A percentile compares a stretch with the other conserved stretches of the same genome.
Conservation (phyloP, 2,329 filamentous ascomycete species). For the Colletotrichum chlorophyti region DNA sequence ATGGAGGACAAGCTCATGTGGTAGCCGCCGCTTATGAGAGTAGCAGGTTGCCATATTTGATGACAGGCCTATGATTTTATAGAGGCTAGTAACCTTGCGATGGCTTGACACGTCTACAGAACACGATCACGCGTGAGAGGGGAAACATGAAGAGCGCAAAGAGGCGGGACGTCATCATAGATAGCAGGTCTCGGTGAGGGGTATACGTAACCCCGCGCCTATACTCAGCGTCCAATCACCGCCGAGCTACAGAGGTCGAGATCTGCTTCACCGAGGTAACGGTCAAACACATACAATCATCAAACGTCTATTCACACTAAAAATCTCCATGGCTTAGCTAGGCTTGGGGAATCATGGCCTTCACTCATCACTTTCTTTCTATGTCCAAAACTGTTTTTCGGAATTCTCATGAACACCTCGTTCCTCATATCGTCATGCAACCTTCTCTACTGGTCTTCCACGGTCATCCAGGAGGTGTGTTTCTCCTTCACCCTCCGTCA, state of each 20-base stretch:
- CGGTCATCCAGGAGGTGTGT: background rate
- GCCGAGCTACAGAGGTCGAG: background rate
- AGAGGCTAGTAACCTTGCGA: too few species aligned
- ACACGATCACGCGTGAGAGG: too few species aligned
- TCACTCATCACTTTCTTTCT: background rate
- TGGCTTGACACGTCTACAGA: too few species aligned
- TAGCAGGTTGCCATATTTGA: too few species aligned
- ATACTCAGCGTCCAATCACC: background rate
- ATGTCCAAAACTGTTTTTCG: conserved; percentile 1
- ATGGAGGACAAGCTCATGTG: conserved; percentile 42
- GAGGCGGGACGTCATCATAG: background rate
- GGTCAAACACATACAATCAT: background rate
- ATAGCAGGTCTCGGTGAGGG: background rate
- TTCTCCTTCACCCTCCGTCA: background rate
- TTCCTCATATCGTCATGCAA: background rate
- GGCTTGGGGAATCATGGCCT: background rate
- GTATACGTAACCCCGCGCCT: background rate
- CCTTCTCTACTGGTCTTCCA: too few species aligned
- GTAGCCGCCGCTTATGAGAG: conserved; percentile 31
- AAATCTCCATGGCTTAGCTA: background rate
- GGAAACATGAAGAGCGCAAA: background rate
- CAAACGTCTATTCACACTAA: background rate
- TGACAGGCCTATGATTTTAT: too few species aligned
- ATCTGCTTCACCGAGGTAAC: background rate
- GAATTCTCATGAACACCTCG: background rate